phyloP scores from a whole-genome alignment of 2,329 filamentous ascomycete genomes.

The Penicillium sp. region DNA sequence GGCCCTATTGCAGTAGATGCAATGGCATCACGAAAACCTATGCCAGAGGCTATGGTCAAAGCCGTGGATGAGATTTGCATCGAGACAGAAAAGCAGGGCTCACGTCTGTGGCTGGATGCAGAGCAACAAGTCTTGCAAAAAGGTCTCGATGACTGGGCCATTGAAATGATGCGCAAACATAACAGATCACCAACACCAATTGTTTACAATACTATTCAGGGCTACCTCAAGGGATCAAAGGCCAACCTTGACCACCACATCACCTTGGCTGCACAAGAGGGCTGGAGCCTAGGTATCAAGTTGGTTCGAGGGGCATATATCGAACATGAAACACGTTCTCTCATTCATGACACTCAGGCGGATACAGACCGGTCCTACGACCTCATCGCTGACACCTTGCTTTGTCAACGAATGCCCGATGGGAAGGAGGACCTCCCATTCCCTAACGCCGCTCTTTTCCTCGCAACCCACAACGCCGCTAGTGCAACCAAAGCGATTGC shows the following conservation, averaged over 20 bases:
- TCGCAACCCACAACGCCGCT: constrained; percentile 52
- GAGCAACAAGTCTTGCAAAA: constrained; percentile 46
- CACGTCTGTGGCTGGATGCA: constrained; percentile 46
- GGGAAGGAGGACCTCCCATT: constrained; percentile 18
- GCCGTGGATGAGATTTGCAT: constrained; percentile 41
- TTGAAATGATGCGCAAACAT: constrained; percentile 45
- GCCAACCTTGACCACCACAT: constrained; percentile 40
- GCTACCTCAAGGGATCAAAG: constrained; percentile 44
- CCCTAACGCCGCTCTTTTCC: constrained; percentile 44
- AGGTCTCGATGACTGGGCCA: constrained; percentile 45
- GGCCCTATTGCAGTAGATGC: constrained; percentile 19
- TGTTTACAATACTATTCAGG: constrained; percentile 46
- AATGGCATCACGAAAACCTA: constrained; percentile 13
- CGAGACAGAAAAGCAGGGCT: constrained; percentile 31
- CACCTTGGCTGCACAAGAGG: constrained; percentile 35
- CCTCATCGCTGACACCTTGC: constrained; percentile 46
- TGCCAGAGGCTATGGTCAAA: constrained; percentile 15
- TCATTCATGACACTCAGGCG: constrained; percentile 38
- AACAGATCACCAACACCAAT: constrained; percentile 32
- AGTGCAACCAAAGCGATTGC: constrained; percentile 46
- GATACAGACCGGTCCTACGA: constrained; percentile 49
- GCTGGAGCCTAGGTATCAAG: constrained; percentile 43
- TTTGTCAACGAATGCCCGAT: constrained; percentile 41
- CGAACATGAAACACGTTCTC: constrained; percentile 33
- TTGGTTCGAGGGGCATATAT: constrained; percentile 49